phyloP scores from a whole-genome alignment of 2,329 filamentous ascomycete species.

The Penicillium olsonii region DNA sequence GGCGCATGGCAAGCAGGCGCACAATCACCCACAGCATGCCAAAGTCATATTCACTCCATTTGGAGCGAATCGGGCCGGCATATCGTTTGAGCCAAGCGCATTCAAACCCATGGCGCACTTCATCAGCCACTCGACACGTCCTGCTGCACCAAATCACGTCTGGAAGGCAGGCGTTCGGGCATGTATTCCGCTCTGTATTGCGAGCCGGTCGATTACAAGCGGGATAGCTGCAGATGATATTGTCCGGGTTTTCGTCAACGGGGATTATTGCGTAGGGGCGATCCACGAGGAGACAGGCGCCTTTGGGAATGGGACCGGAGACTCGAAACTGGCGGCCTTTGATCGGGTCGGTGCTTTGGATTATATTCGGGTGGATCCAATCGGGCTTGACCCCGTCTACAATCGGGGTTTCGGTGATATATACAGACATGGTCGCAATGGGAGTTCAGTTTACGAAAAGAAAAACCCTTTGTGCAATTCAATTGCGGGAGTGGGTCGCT shows the following conservation, averaged over 20 bases:
- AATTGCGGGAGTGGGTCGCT: conserved; percentile 4
- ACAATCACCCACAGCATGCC: conserved; percentile 39
- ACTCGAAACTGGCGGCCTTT: conserved; percentile 36
- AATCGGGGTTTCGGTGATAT: conserved; percentile 13
- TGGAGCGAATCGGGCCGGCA: conserved; percentile 23
- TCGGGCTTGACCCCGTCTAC: conserved; percentile 15
- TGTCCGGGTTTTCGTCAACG: conserved; percentile 27
- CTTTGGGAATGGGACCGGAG: conserved; percentile 25
- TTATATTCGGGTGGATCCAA: conserved; percentile 34
- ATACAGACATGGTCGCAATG: conserved; percentile 23
- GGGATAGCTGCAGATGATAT: conserved; percentile 33
- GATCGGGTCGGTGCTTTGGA: conserved; percentile 26
- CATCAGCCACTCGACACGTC: conserved; percentile 24
- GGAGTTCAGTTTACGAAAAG: neutral
- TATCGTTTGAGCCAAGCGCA: conserved; percentile 34
- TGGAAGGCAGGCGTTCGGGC: conserved; percentile 25
- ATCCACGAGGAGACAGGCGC: conserved; percentile 31
- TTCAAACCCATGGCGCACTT: conserved; percentile 31
- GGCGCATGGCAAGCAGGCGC: conserved; percentile 29
- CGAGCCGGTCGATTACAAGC: conserved; percentile 26
- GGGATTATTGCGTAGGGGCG: conserved; percentile 35
- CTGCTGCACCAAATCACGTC: conserved; percentile 33
- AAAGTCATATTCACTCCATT: conserved; percentile 35
- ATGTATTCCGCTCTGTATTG: conserved; percentile 13
- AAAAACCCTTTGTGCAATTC: neutral